Percentiles rank a stretch among this genome's conserved stretches.
Conservation (phyloP, 1,284 basidiomycete species). For the Boletus sp. region DNA sequence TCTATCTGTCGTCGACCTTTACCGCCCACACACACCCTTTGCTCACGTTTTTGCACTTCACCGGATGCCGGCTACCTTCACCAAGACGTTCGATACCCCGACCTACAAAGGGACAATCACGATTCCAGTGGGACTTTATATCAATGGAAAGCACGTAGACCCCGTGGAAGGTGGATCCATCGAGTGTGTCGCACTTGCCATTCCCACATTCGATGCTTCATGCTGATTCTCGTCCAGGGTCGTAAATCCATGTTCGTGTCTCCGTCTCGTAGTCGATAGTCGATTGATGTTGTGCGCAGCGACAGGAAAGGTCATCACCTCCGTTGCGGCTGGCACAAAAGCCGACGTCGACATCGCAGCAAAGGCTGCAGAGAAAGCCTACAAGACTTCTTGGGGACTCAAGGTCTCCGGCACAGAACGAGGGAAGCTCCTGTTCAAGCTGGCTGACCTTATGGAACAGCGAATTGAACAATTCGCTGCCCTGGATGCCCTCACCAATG, state of each 20-base stretch:
- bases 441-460: conserved; percentile 65
- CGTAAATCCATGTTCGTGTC: conserved; percentile 21
- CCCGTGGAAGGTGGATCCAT: conserved; percentile 21
- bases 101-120: conserved; percentile 26
- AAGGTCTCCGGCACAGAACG: conserved; percentile 51
- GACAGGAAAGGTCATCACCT: conserved; percentile 24
- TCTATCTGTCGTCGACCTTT: no score
- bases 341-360: conserved; percentile 26
- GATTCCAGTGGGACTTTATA: conserved; percentile 27
- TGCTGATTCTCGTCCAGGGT: conserved; percentile 16
- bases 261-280: not conserved
- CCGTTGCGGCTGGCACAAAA: conserved; percentile 21
- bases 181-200: conserved; percentile 18
- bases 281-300: conserved; percentile 8
- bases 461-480: conserved; percentile 61
- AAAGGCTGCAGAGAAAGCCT: conserved; percentile 50
- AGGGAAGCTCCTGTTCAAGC: conserved; percentile 53
- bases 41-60: not conserved
- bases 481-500: conserved; percentile 63
- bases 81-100: conserved; percentile 21
- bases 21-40: no score
- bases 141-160: conserved; percentile 27
- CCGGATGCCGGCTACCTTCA: conserved; percentile 23
- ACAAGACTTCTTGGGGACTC: conserved; percentile 49
- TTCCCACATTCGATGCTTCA: not conserved